Base-by-base conservation (phyloP, 2,329 filamentous ascomycete genomes). In the Venturia effusa region DNA sequence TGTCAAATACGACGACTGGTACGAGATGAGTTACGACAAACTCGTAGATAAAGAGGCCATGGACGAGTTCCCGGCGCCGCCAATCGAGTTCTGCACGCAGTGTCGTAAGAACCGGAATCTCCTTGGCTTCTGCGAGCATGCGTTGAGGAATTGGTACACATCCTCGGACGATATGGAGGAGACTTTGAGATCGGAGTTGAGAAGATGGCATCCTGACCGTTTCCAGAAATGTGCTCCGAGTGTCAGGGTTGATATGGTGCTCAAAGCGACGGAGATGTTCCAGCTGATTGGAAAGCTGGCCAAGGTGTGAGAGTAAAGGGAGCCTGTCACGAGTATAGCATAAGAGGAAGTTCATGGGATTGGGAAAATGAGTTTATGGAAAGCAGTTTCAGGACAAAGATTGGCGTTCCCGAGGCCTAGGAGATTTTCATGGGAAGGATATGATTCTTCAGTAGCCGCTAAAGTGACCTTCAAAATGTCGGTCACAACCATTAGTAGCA, bases 201-300 rank as follows among this genome's bases (percentile, higher is more conserved):
- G 59, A 11, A 60, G 59, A 17, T 60, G 34, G 34, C 59, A 60
- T 60, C 59, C 59, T 7, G 59, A 60, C 43, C 34, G 59, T 22
- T 60, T 60, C 27, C 40, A 27, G 40, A 60, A 60, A 17, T 60
- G 59, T 22, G 59, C 37, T 39, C 37, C 34, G 5, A 32, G 40
- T 41, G 59, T 60, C 32, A 60, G 43, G 59, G 59, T 40, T 19
- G 40, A 60, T 19, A 60, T 60, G 59, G 59, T 60, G 37, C 10
- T 43, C 4, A 40, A 40, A 37, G 59, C 59, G n/a, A 60, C 59
- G 34, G 34, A 40, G 59, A 17, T 40, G n/a, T 60, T 60, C 59
- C 59, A 60, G 34, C n/a, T 57, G 51, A 30, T 57, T n/a, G 51
- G 51, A 8, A 57, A 57, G 30, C 10, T 57, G 51, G 51, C 34